Evolutionary conservation across 2,329 filamentous ascomycete genomes (phyloP).

Genomic region (Sphaerostilbella broomeana): DNA sequence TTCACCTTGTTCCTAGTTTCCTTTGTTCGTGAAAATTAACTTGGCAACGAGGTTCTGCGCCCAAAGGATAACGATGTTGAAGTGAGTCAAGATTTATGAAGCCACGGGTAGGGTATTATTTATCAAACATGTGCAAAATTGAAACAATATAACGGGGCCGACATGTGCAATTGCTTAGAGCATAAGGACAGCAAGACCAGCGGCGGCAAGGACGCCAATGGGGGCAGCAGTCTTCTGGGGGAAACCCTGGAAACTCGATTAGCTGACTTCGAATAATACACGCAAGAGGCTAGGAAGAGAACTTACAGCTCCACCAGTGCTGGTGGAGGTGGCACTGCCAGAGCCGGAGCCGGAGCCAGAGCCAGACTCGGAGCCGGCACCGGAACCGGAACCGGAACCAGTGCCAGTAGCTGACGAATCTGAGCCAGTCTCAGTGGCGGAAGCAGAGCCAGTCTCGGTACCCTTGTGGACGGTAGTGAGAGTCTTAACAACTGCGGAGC

Average conservation of each 20-base stretch:
- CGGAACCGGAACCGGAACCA: constrained; percentile 14
- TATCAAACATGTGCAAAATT: constrained; percentile 35
- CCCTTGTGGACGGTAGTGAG: constrained; percentile 22
- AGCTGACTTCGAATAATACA: not conserved
- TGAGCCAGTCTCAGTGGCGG: constrained; percentile 18
- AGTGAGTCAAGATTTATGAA: constrained; percentile 23
- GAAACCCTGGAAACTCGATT: constrained; percentile 19
- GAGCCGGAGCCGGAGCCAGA: constrained; percentile 13
- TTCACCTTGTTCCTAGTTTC: constrained; percentile 23
- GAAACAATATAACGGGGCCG: constrained; percentile 16
- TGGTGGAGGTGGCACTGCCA: constrained; percentile 15
- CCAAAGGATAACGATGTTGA: constrained; percentile 19
- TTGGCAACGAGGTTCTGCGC: constrained; percentile 17
- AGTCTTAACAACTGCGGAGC: constrained; percentile 20
- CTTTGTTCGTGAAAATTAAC: constrained; percentile 23
- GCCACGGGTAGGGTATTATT: constrained; percentile 32
- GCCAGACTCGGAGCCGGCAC: constrained; percentile 16
- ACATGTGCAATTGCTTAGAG: constrained; percentile 33
- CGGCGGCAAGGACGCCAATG: constrained; percentile 41
- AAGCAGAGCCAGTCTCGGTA: constrained; percentile 17
- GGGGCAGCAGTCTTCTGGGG: constrained; percentile 40
- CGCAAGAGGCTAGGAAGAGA: too few species aligned
- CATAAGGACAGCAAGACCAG: constrained; percentile 42
- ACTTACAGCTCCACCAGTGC: constrained; percentile 26
- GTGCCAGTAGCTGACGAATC: constrained; percentile 7